Percentiles rank a stretch among this genome's conserved stretches.
These are phyloP conservation scores for Globisporangium spiculum DNA, from an alignment of 352 stramenopile species.

Conservation along the genomic window DNA sequence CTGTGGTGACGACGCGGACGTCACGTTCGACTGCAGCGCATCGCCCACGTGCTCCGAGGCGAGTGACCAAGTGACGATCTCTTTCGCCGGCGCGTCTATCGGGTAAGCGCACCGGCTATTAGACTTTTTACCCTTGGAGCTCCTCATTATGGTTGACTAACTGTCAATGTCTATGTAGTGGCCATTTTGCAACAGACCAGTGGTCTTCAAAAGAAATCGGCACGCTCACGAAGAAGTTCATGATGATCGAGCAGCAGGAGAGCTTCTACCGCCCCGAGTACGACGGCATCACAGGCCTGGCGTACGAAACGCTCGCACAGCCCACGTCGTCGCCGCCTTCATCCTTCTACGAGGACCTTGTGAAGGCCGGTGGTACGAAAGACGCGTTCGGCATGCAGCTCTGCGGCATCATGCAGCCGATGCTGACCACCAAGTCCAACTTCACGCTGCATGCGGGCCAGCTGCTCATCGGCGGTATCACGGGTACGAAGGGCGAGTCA, in stretches of 20 bases:
- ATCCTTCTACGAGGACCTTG: slow-evolving; percentile 61
- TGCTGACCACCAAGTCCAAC: slow-evolving; percentile 34
- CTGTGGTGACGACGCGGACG: slow-evolving; percentile 40
- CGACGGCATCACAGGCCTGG: slow-evolving; percentile 76
- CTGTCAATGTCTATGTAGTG: slow-evolving; percentile 23
- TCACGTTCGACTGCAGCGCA: slow-evolving; percentile 61
- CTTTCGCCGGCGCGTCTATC: slow-evolving; percentile 65
- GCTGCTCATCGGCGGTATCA: slow-evolving; percentile 60
- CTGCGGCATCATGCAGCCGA: slow-evolving; percentile 74
- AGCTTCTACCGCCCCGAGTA: slow-evolving; percentile 75
- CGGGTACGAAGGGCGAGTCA: slow-evolving; percentile 46
- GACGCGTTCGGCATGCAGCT: slow-evolving; percentile 75
- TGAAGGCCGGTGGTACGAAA: slow-evolving; percentile 32
- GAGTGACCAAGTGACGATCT: slow-evolving; percentile 30
- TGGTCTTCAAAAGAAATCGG: slow-evolving; percentile 58
- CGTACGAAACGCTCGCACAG: slow-evolving; percentile 52
- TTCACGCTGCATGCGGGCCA: slow-evolving; percentile 61
- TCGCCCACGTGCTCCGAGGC: slow-evolving; percentile 56
- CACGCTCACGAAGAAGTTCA: slow-evolving; percentile 59
- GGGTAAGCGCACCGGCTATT: slow-evolving; percentile 27
- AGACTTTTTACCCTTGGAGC: background rate
- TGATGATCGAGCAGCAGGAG: slow-evolving; percentile 71
- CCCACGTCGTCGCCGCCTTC: slow-evolving; percentile 31
- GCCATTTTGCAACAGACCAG: slow-evolving; percentile 66
- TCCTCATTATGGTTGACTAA: background rate